A percentile compares a stretch with the other conserved stretches of the same genome.
These are phyloP conservation scores for Flaveria trinervia DNA, from an alignment of 129 eudicot species.

Conservation along the genomic window DNA sequence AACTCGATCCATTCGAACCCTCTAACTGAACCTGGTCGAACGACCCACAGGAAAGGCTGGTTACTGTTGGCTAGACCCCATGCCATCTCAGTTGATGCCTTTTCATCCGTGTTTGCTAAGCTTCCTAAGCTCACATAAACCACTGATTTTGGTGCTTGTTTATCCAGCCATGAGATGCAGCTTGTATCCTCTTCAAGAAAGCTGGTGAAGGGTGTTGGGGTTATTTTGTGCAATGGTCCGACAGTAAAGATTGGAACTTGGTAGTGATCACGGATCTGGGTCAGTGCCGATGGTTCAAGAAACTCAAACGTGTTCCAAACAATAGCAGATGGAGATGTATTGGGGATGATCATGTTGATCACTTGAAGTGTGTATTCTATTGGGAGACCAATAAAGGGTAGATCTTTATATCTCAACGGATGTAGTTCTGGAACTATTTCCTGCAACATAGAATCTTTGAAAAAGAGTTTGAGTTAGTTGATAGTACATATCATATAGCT, in stretches of 20 bases:
- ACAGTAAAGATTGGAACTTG: slow-evolving; percentile 48
- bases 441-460: slow-evolving; percentile 39
- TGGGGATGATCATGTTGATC: background rate
- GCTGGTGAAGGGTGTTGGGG: slow-evolving; percentile 36
- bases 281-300: slow-evolving; percentile 42
- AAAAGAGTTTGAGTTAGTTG: background rate
- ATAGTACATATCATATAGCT: too few species aligned
- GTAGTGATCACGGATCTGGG: slow-evolving; percentile 35
- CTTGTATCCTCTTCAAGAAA: slow-evolving; percentile 41
- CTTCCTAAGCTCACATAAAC: slow-evolving; percentile 68
- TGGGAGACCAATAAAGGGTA: slow-evolving; percentile 20
- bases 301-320: slow-evolving; percentile 54
- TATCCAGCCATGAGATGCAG: slow-evolving; percentile 55
- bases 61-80: slow-evolving; percentile 57
- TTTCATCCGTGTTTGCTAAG: slow-evolving; percentile 33
- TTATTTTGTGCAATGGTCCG: slow-evolving; percentile 56
- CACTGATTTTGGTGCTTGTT: slow-evolving; percentile 49
- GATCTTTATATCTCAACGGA: slow-evolving; percentile 51
- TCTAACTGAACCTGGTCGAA: slow-evolving; percentile 43
- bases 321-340: slow-evolving; percentile 39
- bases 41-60: slow-evolving; percentile 64
- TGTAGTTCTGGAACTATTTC: slow-evolving; percentile 40
- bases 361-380: background rate
- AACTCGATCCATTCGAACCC: slow-evolving; percentile 36
- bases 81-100: slow-evolving; percentile 52